phyloP scores from a whole-genome alignment of 2,329 filamentous ascomycete genomes.

The Sclerotinia minor region DNA sequence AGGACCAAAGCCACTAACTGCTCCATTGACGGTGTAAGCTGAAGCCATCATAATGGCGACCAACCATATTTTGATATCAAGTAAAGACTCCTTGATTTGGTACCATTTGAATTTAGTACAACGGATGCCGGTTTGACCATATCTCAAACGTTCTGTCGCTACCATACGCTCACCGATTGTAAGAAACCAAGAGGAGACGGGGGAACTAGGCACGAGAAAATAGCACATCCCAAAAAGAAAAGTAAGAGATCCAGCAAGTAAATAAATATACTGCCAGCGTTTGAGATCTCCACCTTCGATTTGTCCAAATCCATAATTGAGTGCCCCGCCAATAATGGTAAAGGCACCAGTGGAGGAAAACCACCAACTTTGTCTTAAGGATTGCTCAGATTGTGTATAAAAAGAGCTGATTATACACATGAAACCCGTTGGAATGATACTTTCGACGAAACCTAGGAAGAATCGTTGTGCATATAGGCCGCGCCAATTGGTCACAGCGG shows the following conservation, averaged over 20 bases:
- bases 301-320: conserved; percentile 69
- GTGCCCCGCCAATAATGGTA: conserved; percentile 61
- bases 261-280: conserved; percentile 68
- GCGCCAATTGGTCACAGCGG: conserved; percentile 61
- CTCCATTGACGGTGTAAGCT: conserved; percentile 71
- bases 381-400: conserved; percentile 66
- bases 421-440: conserved; percentile 64
- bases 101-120: conserved; percentile 59
- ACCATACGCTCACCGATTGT: conserved; percentile 61
- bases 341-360: conserved; percentile 56
- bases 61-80: conserved; percentile 64
- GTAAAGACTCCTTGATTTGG: conserved; percentile 58
- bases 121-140: conserved; percentile 63
- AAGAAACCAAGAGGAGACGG: conserved; percentile 69
- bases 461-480: conserved; percentile 68
- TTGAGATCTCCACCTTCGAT: conserved; percentile 55
- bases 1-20: conserved; percentile 68
- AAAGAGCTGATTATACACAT: conserved; percentile 63
- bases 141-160: conserved; percentile 62
- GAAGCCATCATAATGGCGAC: conserved; percentile 68
- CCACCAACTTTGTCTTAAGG: conserved; percentile 66
- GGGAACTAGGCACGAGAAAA: conserved; percentile 65
- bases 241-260: conserved; percentile 50
- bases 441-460: conserved; percentile 62
- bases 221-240: conserved; percentile 65